phyloP scores from a whole-genome alignment of 1,284 basidiomycete species.

The Cutaneotrichosporon mucoides region DNA sequence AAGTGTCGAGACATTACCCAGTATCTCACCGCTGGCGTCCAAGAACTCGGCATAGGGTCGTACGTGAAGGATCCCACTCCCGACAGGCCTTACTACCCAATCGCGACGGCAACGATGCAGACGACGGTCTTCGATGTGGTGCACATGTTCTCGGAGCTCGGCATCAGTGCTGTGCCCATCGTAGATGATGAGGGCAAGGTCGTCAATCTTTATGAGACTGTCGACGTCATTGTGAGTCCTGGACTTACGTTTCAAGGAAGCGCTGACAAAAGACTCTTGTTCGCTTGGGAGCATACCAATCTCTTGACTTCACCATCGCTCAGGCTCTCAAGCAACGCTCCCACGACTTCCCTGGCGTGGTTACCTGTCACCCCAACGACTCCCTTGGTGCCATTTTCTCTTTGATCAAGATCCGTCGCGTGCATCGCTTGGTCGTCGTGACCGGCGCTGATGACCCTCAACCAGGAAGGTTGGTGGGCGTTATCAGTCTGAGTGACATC shows the following conservation, averaged over 20 bases:
- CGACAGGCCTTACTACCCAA: constrained; percentile 72
- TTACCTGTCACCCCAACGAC: constrained; percentile 90
- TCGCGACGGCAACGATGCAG: constrained; percentile 84
- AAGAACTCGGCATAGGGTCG: constrained; percentile 87
- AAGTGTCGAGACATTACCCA: constrained; percentile 48
- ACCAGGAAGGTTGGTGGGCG: constrained; percentile 70
- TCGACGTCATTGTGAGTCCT: constrained; percentile 88
- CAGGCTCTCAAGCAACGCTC: constrained; percentile 88
- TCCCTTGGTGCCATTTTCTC: constrained; percentile 89
- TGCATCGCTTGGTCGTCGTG: constrained; percentile 90
- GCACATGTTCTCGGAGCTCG: constrained; percentile 94
- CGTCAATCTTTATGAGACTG: constrained; percentile 95
- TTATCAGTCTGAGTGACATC: constrained; percentile 88
- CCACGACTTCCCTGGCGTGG: constrained; percentile 91
- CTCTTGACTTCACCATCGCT: constrained; percentile 89
- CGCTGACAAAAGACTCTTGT: constrained; percentile 64
- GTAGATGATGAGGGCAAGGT: constrained; percentile 90
- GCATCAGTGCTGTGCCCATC: constrained; percentile 96
- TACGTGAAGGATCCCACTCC: constrained; percentile 57
- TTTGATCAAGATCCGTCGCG: constrained; percentile 85
- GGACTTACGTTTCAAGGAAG: constrained; percentile 37
- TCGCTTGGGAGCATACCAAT: constrained; percentile 88
- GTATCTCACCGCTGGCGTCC: constrained; percentile 56
- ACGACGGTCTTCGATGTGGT: constrained; percentile 98
- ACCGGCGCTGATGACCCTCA: constrained; percentile 53